Base-by-base conservation (phyloP, 768 basidiomycete genomes). In the Leccinum variicolor region DNA sequence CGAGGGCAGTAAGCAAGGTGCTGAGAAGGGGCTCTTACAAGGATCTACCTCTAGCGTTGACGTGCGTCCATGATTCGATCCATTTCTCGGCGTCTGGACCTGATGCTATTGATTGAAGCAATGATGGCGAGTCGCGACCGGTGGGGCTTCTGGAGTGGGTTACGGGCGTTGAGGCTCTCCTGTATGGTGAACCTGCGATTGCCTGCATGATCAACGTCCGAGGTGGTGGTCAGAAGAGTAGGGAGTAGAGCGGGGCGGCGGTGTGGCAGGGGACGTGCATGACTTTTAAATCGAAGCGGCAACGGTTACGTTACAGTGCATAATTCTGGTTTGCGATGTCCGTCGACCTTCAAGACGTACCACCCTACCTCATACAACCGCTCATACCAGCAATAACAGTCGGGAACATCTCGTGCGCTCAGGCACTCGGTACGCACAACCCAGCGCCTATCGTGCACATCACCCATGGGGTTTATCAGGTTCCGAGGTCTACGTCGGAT, bases 401-500 rank as follows among this genome's bases (percentile, higher is more conserved):
- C 13, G 63, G 63, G 13, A 43, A 61, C 36, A 50, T 75, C 50
- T 65, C 69, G 23, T 82, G 83, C 63, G 79, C 81, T 3, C 84
- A 86, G 66, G 86, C 85, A 11, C 69, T 83, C 62, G 84, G 85
- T 84, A 58, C 52, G 76, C 64, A 49, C 21, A 28, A 4, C 1
- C 26, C 29, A 31, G 2, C 34, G 5, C 15, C 1, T 28, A 4
- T 50, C 6, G 21, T 49, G 55, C 4, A 26, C 34, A 47, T 61
- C 5, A 60, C 57, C 56, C 55, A 52, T 52, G 19, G 19, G n/a
- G 23, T 39, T 17, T 6, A 19, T 19, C 53, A 92, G 91, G 87
- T 31, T 85, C 86, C 43, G 94, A 97, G 66, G 82, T 96, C 25
- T 95, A 94, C 62, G 81, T 92, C 13, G 94, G 93, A 13, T 89